Base-by-base conservation (phyloP, 331 rosid genomes). In the Rhamnella rubrinervis region DNA sequence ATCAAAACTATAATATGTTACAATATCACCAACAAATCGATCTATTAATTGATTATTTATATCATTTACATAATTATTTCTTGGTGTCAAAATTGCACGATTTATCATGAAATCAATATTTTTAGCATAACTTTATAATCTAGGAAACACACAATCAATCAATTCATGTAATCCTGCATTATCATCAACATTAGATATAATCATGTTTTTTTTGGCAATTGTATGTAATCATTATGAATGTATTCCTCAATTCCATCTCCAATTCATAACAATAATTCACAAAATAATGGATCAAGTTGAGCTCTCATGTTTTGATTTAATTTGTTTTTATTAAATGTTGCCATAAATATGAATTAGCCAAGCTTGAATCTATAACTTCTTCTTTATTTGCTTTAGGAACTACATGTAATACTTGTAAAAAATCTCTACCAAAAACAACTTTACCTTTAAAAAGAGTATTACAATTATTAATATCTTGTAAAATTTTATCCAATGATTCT, bases 381-480 rank as follows among this genome's bases (percentile, higher is more conserved):
- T 11, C 21, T 13, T 11, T 62, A 35, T 38, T 68, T 8, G 25
- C 80, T n/a, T 8, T 5, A 1, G 26, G 59, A 7, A 76, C 7
- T 51, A 68, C 66, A 16, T 21, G 79, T 0, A 75, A 31, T 4
- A 66, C 67, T 11, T 74, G 63, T 6, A 44, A 28, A 70, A 70
- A 58, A 59, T 70, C 65, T 5, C 65, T 65, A 8, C 19, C 37
- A 7, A 59, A 35, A 1, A 63, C 60, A 15, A 55, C 31, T 13
- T 23, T 23, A 23, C 23, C 23, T 23, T 1, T 23, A 23, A 23
- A 23, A 23, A 23, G 23, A 23, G 23, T 23, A 23, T 23, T 23
- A 26, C 2, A 26, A 26, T 26, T 26, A 26, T 26, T 26, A 0
- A 26, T 26, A 26, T 26, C 2, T 3, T 0, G 31, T 4, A 72